Evolutionary conservation across 495 filamentous ascomycete species (phyloP).

Genomic region (Mytilinidion resinicola): DNA sequence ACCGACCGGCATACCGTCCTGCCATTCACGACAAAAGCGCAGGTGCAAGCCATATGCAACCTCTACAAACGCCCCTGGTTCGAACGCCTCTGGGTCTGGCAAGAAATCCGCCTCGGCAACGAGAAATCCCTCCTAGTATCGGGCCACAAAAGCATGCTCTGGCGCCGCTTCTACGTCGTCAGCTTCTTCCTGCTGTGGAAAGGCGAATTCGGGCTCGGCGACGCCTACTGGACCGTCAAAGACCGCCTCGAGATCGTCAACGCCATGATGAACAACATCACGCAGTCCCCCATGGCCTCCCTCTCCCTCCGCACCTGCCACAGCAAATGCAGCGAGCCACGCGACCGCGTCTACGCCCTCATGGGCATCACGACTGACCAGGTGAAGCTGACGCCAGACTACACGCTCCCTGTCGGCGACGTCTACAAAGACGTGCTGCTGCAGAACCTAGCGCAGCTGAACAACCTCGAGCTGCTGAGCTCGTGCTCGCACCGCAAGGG

Average conservation of each 20-base stretch:
- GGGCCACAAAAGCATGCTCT: background rate
- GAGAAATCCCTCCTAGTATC: background rate
- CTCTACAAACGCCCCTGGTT: slow-evolving; percentile 1
- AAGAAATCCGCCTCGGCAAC: slow-evolving; percentile 1
- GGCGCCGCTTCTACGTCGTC: background rate
- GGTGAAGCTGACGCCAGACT: background rate
- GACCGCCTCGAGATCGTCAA: background rate
- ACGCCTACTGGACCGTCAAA: background rate
- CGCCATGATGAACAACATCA: slow-evolving; percentile 5
- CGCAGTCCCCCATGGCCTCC: background rate
- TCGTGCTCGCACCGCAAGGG: background rate
- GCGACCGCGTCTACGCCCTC: background rate
- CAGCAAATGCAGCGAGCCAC: background rate
- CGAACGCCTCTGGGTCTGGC: slow-evolving; percentile 3
- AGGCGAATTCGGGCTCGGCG: background rate
- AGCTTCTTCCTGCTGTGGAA: slow-evolving; percentile 1
- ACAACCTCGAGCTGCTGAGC: background rate
- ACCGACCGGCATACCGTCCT: background rate
- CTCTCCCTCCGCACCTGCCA: background rate
- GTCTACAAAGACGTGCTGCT: background rate
- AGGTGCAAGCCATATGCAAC: background rate
- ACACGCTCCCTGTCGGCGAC: background rate
- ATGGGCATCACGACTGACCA: background rate
- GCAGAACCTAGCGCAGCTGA: background rate
- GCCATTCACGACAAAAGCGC: background rate